A percentile compares a stretch with the other conserved stretches of the same genome.
Evolutionary conservation across 2,329 filamentous ascomycete species (phyloP).

Genomic region (Rhynchosporium secalis): DNA sequence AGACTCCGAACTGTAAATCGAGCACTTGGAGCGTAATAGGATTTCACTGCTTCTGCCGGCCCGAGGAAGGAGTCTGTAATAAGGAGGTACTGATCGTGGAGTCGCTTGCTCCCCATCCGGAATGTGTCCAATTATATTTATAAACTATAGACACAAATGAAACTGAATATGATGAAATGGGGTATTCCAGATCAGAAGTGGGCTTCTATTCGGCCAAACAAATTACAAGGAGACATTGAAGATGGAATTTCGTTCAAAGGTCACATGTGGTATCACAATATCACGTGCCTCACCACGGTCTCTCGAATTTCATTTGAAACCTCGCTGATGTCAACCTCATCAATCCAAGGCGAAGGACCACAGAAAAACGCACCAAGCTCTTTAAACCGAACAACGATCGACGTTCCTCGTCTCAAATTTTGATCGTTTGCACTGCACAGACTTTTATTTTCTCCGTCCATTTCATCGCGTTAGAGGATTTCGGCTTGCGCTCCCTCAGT

Average conservation of each 20-base stretch:
- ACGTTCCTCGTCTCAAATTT: constrained; percentile 12
- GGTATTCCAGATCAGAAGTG: too few relatives aligned
- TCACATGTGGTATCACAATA: neutral
- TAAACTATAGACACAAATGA: too few relatives aligned
- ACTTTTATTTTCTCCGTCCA: constrained; percentile 13
- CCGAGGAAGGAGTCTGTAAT: too few relatives aligned
- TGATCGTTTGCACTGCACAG: constrained; percentile 21
- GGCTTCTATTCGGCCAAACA: too few relatives aligned
- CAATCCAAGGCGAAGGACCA: neutral
- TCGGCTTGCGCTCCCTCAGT: neutral
- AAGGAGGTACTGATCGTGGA: too few relatives aligned
- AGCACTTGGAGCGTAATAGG: too few relatives aligned
- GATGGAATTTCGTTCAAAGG: neutral
- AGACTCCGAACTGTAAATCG: too few relatives aligned
- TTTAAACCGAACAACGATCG: neutral
- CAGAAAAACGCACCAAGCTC: neutral
- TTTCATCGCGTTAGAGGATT: neutral
- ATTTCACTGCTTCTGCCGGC: too few relatives aligned
- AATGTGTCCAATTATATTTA: too few relatives aligned
- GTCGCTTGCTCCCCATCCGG: too few relatives aligned
- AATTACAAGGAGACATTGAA: too few relatives aligned
- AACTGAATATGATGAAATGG: too few relatives aligned
- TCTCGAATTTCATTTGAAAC: neutral
- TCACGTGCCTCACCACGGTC: neutral
- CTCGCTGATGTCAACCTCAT: neutral